Base-by-base conservation (phyloP, 768 basidiomycete species). In the Boletus vermiculosoides region DNA sequence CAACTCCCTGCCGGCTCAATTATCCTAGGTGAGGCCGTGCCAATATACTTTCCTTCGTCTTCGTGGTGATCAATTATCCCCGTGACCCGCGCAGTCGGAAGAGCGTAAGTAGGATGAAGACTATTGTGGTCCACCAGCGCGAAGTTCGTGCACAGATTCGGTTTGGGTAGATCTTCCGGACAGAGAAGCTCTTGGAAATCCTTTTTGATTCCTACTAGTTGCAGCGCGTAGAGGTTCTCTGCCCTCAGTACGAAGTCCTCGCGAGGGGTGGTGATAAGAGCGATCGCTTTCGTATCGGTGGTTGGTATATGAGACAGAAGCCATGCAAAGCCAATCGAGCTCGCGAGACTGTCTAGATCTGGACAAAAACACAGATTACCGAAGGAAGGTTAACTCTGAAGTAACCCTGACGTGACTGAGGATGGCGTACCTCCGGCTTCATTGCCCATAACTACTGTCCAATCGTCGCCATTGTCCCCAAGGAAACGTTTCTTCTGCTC, bases 371-470 rank as follows among this genome's bases (percentile, higher is more conserved):
- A 55, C n/a, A 22, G 52, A 52, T 39, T 34, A 57, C 55, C 20
- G 12, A 28, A 28, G 10, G 22, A 23, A 49, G 25, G 28, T 52
- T 37, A 48, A 36, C 41, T 25, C 6, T 3, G 31, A 44, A 36
- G 16, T 25, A 45, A 52, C 46, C 30, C 31, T n/a, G 34, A n/a
- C 3, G 15, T 36, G 22, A 51, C 40, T 20, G 25, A 50, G 41
- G 28, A 45, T 20, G 51, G 39, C 55, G 16, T 69, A 95, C 96
- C 96, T 66, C 95, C 95, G 15, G 96, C 93, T 73, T 98, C 96
- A 70, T 99, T 99, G 0, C 96, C 95, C 86, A 94, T 91, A 0
- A 86, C 88, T 6, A 97, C 78, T 0, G 84, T 88, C 95, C 94
- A 98, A 46, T 84, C 81, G 7, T 69, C 61, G 0, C 76, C 80